Conservation (phyloP, 805 yeast species). For the Nakazawaea peltata region DNA sequence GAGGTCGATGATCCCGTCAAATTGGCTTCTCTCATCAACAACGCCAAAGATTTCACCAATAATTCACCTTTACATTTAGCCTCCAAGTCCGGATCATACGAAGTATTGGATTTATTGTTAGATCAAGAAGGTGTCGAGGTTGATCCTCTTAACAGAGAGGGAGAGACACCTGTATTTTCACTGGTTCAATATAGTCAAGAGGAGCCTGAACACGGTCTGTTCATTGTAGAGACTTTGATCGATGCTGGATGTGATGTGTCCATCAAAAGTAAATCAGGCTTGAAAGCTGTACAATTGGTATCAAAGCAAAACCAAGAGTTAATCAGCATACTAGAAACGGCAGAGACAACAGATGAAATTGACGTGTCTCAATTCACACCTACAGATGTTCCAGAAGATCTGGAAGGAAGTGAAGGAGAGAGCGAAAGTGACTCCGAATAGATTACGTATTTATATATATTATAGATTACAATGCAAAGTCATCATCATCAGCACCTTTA, state of each 20-base stretch:
- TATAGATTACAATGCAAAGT: slow-evolving; percentile 11
- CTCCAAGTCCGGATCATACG: slow-evolving; percentile 76
- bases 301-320: slow-evolving; percentile 41
- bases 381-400: slow-evolving; percentile 28
- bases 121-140: slow-evolving; percentile 89
- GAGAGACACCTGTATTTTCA: slow-evolving; percentile 84
- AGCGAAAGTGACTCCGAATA: slow-evolving; percentile 31
- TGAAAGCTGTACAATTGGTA: slow-evolving; percentile 67
- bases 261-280: slow-evolving; percentile 48
- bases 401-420: slow-evolving; percentile 19
- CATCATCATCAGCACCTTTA: slow-evolving; percentile 12
- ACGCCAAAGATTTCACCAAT: slow-evolving; percentile 67
- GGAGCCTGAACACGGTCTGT: slow-evolving; percentile 81
- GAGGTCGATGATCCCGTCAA: slow-evolving; percentile 25
- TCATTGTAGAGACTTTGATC: slow-evolving; percentile 68
- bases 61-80: slow-evolving; percentile 80
- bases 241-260: slow-evolving; percentile 90
- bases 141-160: slow-evolving; percentile 71
- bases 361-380: slow-evolving; percentile 27
- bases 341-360: slow-evolving; percentile 59
- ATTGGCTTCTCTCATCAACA: slow-evolving; percentile 50
- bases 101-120: slow-evolving; percentile 69
- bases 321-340: slow-evolving; percentile 62
- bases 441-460: slow-evolving; percentile 1
- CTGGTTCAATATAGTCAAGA: slow-evolving; percentile 71